Conservation (phyloP, 768 basidiomycete genomes). For the Rhizopogon roseolus region DNA sequence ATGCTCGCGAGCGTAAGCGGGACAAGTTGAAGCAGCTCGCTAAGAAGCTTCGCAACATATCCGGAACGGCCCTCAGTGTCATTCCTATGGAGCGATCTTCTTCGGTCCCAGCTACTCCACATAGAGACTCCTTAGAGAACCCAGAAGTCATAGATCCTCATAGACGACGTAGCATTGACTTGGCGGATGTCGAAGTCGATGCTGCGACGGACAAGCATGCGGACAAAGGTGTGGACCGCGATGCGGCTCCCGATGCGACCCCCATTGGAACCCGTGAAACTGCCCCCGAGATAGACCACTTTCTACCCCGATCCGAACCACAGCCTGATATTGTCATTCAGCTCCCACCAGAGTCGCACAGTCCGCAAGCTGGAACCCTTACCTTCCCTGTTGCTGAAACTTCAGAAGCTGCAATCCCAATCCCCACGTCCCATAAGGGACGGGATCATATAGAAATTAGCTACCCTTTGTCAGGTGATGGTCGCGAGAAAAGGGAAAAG, state of each 20-base stretch:
- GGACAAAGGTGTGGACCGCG: background rate
- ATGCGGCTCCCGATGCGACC: background rate
- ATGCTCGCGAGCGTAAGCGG: slow-evolving; percentile 65
- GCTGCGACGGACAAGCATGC: background rate
- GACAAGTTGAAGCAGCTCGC: slow-evolving; percentile 75
- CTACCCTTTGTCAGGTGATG: slow-evolving; percentile 28
- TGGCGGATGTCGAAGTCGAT: slow-evolving; percentile 31
- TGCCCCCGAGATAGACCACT: background rate
- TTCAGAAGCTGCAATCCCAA: background rate
- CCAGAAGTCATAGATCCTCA: slow-evolving; percentile 17
- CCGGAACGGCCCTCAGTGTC: slow-evolving; percentile 19
- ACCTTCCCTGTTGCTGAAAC: slow-evolving; percentile 8
- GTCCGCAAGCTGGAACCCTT: slow-evolving; percentile 8
- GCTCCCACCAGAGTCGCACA: background rate
- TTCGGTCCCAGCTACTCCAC: slow-evolving; percentile 48
- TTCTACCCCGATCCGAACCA: slow-evolving; percentile 29
- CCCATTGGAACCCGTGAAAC: background rate
- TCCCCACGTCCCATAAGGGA: background rate
- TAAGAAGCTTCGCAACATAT: slow-evolving; percentile 49
- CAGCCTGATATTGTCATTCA: background rate
- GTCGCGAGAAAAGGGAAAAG: slow-evolving; percentile 34
- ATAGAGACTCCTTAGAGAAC: slow-evolving; percentile 28
- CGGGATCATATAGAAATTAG: slow-evolving; percentile 4
- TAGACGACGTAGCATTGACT: slow-evolving; percentile 28
- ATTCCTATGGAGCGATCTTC: slow-evolving; percentile 45